Evolutionary conservation across 257 asterid genomes (phyloP).

Genomic region (Oldenlandia corymbosa): DNA sequence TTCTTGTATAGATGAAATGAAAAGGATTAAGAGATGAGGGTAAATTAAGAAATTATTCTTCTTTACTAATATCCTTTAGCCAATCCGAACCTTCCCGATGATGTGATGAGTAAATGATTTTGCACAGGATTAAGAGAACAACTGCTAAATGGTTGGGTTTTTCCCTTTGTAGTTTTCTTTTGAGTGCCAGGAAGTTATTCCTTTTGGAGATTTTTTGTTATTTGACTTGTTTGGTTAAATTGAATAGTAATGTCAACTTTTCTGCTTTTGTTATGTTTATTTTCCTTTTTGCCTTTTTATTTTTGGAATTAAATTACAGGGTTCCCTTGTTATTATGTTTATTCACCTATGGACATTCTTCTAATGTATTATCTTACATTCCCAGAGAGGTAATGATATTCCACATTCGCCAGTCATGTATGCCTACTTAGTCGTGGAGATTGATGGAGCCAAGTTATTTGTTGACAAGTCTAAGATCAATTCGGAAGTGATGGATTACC

Average conservation of each 20-base stretch:
- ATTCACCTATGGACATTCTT: conserved; percentile 13
- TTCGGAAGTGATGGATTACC: conserved; percentile 64
- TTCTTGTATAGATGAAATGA: neutral
- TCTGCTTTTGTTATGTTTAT: neutral
- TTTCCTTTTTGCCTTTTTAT: neutral
- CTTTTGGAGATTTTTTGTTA: neutral
- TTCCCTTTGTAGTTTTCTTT: neutral
- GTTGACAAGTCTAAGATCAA: conserved; percentile 64
- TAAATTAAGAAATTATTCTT: neutral
- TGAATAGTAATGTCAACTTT: neutral
- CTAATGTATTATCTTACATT: conserved; percentile 10
- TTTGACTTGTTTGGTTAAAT: neutral
- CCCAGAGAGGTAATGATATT: conserved; percentile 84
- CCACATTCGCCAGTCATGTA: conserved; percentile 94
- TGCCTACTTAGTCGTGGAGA: conserved; percentile 83
- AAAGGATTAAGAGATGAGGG: too few species aligned
- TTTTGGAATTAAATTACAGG: neutral
- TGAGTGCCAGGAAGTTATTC: neutral
- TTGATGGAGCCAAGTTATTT: conserved; percentile 73
- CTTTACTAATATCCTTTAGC: neutral
- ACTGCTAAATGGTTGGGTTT: neutral
- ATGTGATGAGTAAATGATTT: neutral
- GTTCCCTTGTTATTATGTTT: conserved; percentile 11
- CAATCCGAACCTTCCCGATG: neutral
- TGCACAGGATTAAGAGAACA: neutral